Base-by-base conservation (phyloP, 495 filamentous ascomycete species). In the Aspergillus haitiensis region DNA sequence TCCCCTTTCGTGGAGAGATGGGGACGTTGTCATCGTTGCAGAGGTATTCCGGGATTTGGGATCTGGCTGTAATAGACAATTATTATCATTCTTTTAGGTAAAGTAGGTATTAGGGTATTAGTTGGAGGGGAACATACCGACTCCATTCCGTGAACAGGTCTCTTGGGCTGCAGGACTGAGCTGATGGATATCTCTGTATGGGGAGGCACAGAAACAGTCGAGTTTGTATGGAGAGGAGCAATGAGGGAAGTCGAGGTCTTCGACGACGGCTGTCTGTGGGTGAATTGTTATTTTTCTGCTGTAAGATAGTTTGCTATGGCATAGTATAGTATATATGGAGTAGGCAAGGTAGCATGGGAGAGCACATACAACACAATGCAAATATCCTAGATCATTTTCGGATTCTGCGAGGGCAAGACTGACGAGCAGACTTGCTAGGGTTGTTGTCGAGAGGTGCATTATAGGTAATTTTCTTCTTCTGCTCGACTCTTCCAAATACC, bases 141-240 rank as follows among this genome's bases (percentile, higher is more conserved):
- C 61, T 40, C 61, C 61, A 55, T 56, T 55, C 18, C 36, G 27
- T 4, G n/a, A 46, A 34, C 61, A 63, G 7, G 35, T 31, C 3
- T 53, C 55, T 52, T 56, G 18, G 11, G 46, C 49, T 1, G 45
- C 52, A 32, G 39, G 52, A 7, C 31, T 39, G 16, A 60, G 52
- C 4, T 15, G 15, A 34, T 18, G 35, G 7, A 15, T 13, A 8
- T 27, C 42, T 37, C 48, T 33, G 6, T 9, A 37, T 39, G 16
- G 31, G 16, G n/a, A 55, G 59, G 33, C 48, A 40, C 61, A 63
- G 61, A 63, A 63, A 27, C 61, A 63, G 46, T 63, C 61, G 1
- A 63, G 56, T 36, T 55, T 56, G 6, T 53, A 48, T 46, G 52
- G 18, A 15, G 61, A 59, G 11, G 52, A 36, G 56, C 61, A 63